Conservation (phyloP, 164 flowering plant genomes). For the grape (Vitis vinifera) region DNA sequence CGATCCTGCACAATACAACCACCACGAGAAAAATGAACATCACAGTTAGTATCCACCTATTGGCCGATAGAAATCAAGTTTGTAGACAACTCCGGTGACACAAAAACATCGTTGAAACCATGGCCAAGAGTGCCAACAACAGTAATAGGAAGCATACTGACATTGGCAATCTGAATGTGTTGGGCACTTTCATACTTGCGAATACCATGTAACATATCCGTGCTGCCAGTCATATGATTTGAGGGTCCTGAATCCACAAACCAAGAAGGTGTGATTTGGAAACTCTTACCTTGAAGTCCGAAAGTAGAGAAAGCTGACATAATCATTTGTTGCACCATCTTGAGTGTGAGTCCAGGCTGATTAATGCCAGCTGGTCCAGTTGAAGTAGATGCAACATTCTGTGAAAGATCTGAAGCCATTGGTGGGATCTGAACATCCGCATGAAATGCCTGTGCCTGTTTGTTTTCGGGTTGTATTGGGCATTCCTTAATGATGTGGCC, state of each 20-base stretch:
- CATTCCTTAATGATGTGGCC: too few relatives aligned
- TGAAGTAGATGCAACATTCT: too few relatives aligned
- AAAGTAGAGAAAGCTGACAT: not conserved
- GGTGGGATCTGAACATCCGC: too few relatives aligned
- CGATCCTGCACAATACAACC: constrained; percentile 3
- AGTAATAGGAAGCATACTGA: not conserved
- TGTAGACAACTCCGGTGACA: not conserved
- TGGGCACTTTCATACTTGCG: too few relatives aligned
- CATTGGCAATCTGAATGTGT: constrained; percentile 4
- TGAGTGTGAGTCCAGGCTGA: too few relatives aligned
- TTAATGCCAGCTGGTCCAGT: too few relatives aligned
- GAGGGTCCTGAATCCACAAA: not conserved
- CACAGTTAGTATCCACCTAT: constrained; percentile 2
- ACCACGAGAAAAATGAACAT: not conserved
- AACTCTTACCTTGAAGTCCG: not conserved
- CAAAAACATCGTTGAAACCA: not conserved
- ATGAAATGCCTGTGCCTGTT: too few relatives aligned
- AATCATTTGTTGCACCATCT: not conserved
- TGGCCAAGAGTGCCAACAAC: not conserved
- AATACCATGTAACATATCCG: too few relatives aligned
- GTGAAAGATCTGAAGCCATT: too few relatives aligned
- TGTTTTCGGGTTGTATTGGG: too few relatives aligned
- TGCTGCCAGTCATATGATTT: not conserved
- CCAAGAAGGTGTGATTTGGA: not conserved
- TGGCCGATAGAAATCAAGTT: constrained; percentile 2